phyloP scores from a whole-genome alignment of 441 rosid genomes.

The Mallotus japonicus region DNA sequence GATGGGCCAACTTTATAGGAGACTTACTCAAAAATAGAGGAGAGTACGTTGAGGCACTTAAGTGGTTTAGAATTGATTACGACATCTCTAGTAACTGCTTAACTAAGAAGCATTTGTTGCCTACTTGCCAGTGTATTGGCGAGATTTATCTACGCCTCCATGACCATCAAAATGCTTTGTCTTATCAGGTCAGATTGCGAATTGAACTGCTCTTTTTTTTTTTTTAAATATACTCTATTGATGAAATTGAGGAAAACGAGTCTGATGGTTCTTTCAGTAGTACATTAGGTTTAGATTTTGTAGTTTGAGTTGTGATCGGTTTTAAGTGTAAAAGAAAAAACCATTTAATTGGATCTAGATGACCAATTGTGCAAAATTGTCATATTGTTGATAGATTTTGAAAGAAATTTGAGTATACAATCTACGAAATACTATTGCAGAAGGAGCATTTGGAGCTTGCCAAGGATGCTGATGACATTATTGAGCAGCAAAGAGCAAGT shows the following conservation, averaged over 20 bases:
- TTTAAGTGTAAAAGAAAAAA: too few relatives aligned
- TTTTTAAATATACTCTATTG: too few relatives aligned
- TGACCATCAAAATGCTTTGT: constrained; percentile 59
- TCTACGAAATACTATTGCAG: constrained; percentile 35
- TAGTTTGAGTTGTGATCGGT: too few relatives aligned
- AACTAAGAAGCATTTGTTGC: constrained; percentile 69
- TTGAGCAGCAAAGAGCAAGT: constrained; percentile 93
- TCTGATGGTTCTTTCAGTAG: too few relatives aligned
- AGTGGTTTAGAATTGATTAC: constrained; percentile 81
- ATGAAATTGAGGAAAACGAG: too few relatives aligned
- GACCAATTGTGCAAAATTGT: not conserved
- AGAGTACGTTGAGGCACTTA: constrained; percentile 86
- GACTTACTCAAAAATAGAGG: constrained; percentile 77
- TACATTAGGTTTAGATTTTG: too few relatives aligned
- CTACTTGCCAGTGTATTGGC: constrained; percentile 91
- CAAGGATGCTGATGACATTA: constrained; percentile 57
- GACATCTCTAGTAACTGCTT: constrained; percentile 61
- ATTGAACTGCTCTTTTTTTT: not conserved
- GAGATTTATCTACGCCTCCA: constrained; percentile 77
- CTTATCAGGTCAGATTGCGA: constrained; percentile 53
- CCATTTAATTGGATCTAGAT: not conserved
- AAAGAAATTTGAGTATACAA: not conserved
- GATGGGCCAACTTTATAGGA: constrained; percentile 93
- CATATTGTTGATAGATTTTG: not conserved
- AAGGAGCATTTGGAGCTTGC: constrained; percentile 90